A percentile compares a stretch with the other conserved stretches of the same genome.
Evolutionary conservation across 345 rosid species (phyloP).

Genomic region (Draba incana): DNA sequence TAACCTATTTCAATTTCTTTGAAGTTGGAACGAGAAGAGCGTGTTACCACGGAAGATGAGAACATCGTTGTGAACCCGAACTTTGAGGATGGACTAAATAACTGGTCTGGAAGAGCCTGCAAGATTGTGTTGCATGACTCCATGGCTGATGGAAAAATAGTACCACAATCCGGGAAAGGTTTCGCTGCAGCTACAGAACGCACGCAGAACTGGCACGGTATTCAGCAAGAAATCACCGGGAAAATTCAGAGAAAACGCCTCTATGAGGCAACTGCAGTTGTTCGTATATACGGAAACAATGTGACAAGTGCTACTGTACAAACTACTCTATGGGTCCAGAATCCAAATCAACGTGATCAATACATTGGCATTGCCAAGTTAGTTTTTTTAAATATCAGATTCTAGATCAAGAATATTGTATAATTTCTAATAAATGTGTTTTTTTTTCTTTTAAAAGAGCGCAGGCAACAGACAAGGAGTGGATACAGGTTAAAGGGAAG

Average conservation of each 20-base stretch:
- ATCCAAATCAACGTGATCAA: slow-evolving; percentile 68
- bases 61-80: slow-evolving; percentile 68
- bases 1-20: slow-evolving; percentile 11
- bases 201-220: slow-evolving; percentile 81
- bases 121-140: slow-evolving; percentile 70
- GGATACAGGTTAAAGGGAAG: slow-evolving; percentile 77
- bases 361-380: slow-evolving; percentile 76
- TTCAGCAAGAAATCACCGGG: slow-evolving; percentile 83
- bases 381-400: slow-evolving; percentile 23
- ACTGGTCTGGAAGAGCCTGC: slow-evolving; percentile 93
- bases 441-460: slow-evolving; percentile 46
- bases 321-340: slow-evolving; percentile 77
- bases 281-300: slow-evolving; percentile 67
- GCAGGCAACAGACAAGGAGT: slow-evolving; percentile 81
- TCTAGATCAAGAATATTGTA: slow-evolving; percentile 49
- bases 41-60: slow-evolving; percentile 49
- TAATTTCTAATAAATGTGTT: slow-evolving; percentile 56
- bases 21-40: slow-evolving; percentile 34
- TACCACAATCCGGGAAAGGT: slow-evolving; percentile 66
- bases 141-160: slow-evolving; percentile 71
- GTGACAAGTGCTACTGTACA: slow-evolving; percentile 57
- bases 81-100: slow-evolving; percentile 76
- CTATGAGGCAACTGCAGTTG: slow-evolving; percentile 67
- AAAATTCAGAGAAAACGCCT: slow-evolving; percentile 69
- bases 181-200: slow-evolving; percentile 80